A percentile compares a stretch with the other conserved stretches of the same genome.
These are phyloP conservation scores for Thyridium curvatum DNA, from an alignment of 2,329 filamentous ascomycete species.

Conservation along the genomic window DNA sequence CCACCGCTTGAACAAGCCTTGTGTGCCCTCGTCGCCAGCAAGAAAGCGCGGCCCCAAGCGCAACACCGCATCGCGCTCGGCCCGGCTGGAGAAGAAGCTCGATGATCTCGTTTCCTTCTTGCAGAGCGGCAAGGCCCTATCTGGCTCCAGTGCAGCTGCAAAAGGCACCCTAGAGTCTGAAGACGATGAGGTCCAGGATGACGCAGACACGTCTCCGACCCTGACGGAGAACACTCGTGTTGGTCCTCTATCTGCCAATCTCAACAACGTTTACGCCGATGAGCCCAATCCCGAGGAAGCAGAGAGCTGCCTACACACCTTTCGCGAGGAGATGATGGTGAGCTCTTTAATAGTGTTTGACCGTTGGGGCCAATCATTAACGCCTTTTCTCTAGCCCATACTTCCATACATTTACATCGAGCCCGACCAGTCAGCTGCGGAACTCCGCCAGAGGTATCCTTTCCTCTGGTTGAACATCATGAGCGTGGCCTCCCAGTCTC, in stretches of 20 bases:
- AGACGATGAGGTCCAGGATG: no score
- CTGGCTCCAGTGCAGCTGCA: constrained; percentile 12
- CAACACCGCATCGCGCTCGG: constrained; percentile 23
- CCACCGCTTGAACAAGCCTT: constrained; percentile 33
- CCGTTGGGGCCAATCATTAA: not conserved
- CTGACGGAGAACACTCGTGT: not conserved
- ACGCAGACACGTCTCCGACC: constrained; percentile 1
- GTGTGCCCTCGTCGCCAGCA: constrained; percentile 27
- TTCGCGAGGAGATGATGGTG: constrained; percentile 30
- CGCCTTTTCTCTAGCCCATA: constrained; percentile 12
- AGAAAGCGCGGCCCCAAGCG: constrained; percentile 18
- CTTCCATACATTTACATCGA: constrained; percentile 39
- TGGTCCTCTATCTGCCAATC: not conserved
- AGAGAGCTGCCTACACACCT: constrained; percentile 25
- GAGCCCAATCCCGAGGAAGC: constrained; percentile 8
- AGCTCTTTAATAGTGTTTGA: not conserved
- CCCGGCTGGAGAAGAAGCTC: constrained; percentile 43
- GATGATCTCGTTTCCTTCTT: constrained; percentile 41
- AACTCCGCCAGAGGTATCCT: constrained; percentile 33
- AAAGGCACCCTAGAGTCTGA: constrained; percentile 5
- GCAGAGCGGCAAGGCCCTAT: constrained; percentile 14
- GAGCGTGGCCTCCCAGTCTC: constrained; percentile 33
- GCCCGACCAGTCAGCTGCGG: constrained; percentile 24
- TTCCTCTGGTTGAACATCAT: constrained; percentile 47
- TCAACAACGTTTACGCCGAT: not conserved